Percentiles rank a stretch among this genome's conserved stretches.
Evolutionary conservation across 2,329 filamentous ascomycete genomes (phyloP).

Genomic region (Neofusicoccum umdonicola): DNA sequence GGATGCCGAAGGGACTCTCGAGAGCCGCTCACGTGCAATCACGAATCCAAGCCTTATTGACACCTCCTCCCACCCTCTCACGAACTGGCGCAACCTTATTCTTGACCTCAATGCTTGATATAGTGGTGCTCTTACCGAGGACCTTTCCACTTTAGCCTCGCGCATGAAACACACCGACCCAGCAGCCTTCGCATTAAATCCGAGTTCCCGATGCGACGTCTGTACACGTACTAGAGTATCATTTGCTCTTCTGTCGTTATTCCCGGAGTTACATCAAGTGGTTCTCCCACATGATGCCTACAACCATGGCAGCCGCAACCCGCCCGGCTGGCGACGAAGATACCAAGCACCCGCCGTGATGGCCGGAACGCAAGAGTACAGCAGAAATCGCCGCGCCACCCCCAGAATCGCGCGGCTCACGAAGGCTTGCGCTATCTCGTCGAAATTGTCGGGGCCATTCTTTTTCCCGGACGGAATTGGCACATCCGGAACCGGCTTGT

Average conservation of each 20-base stretch:
- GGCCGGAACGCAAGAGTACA: not conserved
- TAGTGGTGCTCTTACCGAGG: not conserved
- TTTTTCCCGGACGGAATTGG: constrained; percentile 4
- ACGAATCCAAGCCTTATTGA: constrained; percentile 3
- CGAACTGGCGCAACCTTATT: not conserved
- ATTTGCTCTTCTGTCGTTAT: not conserved
- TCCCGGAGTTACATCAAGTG: not conserved
- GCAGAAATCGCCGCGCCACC: not conserved
- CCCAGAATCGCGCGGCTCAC: not conserved
- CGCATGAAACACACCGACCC: not conserved
- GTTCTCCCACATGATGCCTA: not conserved
- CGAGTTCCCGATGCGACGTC: too few species aligned
- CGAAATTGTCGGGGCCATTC: not conserved
- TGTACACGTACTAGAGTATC: not conserved
- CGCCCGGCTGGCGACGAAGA: not conserved
- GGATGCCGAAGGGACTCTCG: not conserved
- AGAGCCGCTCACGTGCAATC: constrained; percentile 4
- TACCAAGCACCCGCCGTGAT: not conserved
- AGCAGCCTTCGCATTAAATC: not conserved
- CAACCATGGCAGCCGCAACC: not conserved
- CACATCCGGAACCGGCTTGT: constrained; percentile 22
- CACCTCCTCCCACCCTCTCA: not conserved
- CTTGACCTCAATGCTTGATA: not conserved
- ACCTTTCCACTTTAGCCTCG: not conserved
- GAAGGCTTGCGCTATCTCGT: not conserved